A percentile compares a stretch with the other conserved stretches of the same genome.
Conservation (phyloP, 768 basidiomycete genomes). For the Suillus discolor region DNA sequence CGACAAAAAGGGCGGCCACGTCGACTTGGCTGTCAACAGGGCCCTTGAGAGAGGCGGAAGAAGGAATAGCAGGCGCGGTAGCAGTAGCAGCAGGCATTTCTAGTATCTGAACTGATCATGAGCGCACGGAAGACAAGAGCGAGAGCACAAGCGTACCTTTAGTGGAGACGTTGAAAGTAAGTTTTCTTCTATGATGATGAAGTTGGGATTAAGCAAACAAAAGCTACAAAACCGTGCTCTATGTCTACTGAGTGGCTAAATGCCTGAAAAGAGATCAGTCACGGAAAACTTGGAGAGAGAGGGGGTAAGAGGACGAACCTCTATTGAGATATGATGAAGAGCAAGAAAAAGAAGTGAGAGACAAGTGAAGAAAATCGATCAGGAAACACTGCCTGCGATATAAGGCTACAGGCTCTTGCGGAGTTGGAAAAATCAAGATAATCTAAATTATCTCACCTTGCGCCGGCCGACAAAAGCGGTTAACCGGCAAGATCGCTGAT, state of each 20-base stretch:
- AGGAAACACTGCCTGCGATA: slow-evolving; percentile 14
- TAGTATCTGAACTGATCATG: slow-evolving; percentile 42
- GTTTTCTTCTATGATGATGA: slow-evolving; percentile 28
- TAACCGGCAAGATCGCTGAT: slow-evolving; percentile 10
- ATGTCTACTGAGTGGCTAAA: slow-evolving; percentile 49
- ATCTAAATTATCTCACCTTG: slow-evolving; percentile 6
- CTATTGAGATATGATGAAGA: slow-evolving; percentile 34
- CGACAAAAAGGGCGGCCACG: slow-evolving; percentile 73
- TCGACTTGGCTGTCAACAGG: slow-evolving; percentile 68
- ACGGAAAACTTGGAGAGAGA: slow-evolving; percentile 11
- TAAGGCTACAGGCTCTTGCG: slow-evolving; percentile 20
- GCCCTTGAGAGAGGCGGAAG: slow-evolving; percentile 75
- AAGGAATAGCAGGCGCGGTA: slow-evolving; percentile 54
- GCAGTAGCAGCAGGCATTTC: slow-evolving; percentile 85
- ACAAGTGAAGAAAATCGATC: slow-evolving; percentile 30
- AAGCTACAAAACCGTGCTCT: slow-evolving; percentile 64
- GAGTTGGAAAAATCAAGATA: slow-evolving; percentile 33
- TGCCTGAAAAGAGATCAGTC: slow-evolving; percentile 31
- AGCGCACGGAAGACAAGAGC: slow-evolving; percentile 10
- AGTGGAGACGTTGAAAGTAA: slow-evolving; percentile 38
- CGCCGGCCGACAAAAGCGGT: slow-evolving; percentile 11
- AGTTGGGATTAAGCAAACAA: slow-evolving; percentile 42
- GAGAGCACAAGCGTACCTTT: slow-evolving; percentile 40
- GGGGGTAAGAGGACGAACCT: slow-evolving; percentile 24
- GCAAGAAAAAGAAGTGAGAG: slow-evolving; percentile 31